Percentiles rank a stretch among this genome's conserved stretches.
These are phyloP conservation scores for Auxenochlorella protothecoides DNA, from an alignment of 139 green algal species.

Conservation along the genomic window DNA sequence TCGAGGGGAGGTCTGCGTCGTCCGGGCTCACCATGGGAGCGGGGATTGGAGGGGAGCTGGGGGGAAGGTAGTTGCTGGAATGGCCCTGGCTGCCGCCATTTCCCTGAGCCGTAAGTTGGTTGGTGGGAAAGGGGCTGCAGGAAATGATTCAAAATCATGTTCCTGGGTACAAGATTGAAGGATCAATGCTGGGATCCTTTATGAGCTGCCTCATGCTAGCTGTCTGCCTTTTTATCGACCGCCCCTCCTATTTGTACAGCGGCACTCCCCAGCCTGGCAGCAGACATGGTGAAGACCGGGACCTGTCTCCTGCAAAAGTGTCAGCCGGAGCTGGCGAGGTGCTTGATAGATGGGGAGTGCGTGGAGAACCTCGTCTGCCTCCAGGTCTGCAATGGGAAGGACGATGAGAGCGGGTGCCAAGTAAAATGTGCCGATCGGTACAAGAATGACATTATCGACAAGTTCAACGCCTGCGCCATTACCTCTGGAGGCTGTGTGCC, in stretches of 20 bases:
- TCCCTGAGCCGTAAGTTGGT: neutral
- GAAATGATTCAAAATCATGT: too few species aligned
- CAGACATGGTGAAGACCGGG: constrained; percentile 37
- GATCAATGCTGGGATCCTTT: too few species aligned
- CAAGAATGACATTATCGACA: too few species aligned
- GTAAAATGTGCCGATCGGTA: neutral
- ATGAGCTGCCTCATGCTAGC: too few species aligned
- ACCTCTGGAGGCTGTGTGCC: too few species aligned
- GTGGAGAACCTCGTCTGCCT: constrained; percentile 75
- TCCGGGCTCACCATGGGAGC: too few species aligned
- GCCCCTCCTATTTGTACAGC: neutral
- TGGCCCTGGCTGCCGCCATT: neutral
- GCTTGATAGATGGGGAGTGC: constrained; percentile 62
- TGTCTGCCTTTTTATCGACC: neutral
- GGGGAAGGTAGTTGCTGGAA: too few species aligned
- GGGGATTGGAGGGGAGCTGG: too few species aligned
- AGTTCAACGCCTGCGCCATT: too few species aligned
- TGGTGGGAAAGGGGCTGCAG: too few species aligned
- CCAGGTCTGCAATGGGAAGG: constrained; percentile 52
- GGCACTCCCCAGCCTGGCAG: constrained; percentile 2
- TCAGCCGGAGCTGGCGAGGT: constrained; percentile 54
- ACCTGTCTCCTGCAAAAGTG: constrained; percentile 52
- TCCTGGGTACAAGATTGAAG: too few species aligned
- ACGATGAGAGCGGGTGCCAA: constrained; percentile 71
- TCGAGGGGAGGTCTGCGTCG: too few species aligned